phyloP scores from a whole-genome alignment of 768 basidiomycete genomes.

The Pulveroboletus sp. region DNA sequence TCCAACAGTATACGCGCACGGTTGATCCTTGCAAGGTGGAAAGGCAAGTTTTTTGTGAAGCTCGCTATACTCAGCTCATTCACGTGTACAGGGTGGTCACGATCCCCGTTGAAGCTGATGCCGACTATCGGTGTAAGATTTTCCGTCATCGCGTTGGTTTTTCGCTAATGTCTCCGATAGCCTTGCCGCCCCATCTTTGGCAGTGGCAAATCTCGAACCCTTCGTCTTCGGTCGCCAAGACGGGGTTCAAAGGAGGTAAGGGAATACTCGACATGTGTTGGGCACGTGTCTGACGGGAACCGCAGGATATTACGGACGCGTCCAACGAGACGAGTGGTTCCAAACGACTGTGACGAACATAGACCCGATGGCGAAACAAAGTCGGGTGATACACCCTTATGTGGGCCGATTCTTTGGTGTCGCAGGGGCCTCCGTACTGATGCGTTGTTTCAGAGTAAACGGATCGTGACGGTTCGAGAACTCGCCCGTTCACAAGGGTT shows the following conservation, averaged over 20 bases:
- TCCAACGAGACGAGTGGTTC: conserved; percentile 55
- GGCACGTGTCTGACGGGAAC: neutral
- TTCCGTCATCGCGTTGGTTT: neutral
- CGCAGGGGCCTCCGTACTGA: neutral
- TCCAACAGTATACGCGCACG: conserved; percentile 67
- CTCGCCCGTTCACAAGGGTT: conserved; percentile 80
- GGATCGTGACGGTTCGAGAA: conserved; percentile 73
- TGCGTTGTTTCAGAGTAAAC: conserved; percentile 46
- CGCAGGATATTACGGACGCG: conserved; percentile 55
- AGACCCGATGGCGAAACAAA: conserved; percentile 75
- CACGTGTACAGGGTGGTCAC: conserved; percentile 45
- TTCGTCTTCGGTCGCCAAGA: conserved; percentile 49
- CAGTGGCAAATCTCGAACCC: conserved; percentile 66
- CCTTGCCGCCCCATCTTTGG: conserved; percentile 39
- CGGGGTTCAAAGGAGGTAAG: conserved; percentile 50
- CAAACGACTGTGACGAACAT: conserved; percentile 77
- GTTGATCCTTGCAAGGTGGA: conserved; percentile 50
- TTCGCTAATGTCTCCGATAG: conserved; percentile 4
- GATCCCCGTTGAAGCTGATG: conserved; percentile 51
- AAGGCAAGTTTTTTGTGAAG: conserved; percentile 38
- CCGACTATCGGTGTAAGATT: conserved; percentile 61
- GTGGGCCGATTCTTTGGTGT: conserved; percentile 35
- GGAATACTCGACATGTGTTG: neutral
- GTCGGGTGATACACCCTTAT: conserved; percentile 61
- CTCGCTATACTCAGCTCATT: conserved; percentile 3